phyloP scores from a whole-genome alignment of 495 filamentous ascomycete species.

The Neurospora africana region DNA sequence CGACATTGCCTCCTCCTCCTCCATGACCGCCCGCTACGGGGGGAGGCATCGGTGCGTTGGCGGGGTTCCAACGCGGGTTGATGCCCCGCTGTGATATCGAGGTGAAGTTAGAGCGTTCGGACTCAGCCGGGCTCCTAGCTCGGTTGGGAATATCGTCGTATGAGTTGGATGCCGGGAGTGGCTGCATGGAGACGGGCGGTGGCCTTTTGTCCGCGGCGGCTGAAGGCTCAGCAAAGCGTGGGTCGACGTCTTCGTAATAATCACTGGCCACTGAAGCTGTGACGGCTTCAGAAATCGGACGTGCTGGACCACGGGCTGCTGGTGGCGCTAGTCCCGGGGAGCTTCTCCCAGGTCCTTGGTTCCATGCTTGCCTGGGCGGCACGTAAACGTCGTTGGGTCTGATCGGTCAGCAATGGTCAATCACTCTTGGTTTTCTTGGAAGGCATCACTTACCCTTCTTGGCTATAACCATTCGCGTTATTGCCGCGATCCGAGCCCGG shows the following conservation, averaged over 20 bases:
- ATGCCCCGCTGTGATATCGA: constrained; percentile 75
- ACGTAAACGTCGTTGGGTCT: constrained; percentile 43
- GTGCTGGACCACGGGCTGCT: constrained; percentile 19
- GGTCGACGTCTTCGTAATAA: constrained; percentile 94
- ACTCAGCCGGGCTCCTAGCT: constrained; percentile 62
- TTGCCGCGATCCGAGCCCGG: constrained; percentile 26
- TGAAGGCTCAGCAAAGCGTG: constrained; percentile 55
- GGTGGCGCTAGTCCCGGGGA: constrained; percentile 27
- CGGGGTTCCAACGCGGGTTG: constrained; percentile 69
- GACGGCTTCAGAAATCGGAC: constrained; percentile 18
- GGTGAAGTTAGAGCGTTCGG: constrained; percentile 71
- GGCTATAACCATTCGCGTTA: constrained; percentile 57
- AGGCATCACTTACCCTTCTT: constrained; percentile 54
- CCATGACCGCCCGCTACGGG: constrained; percentile 15
- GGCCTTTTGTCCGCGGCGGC: constrained; percentile 16
- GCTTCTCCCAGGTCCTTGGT: constrained; percentile 34
- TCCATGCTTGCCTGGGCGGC: constrained; percentile 53
- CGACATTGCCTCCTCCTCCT: constrained; percentile 1
- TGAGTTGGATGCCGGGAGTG: constrained; percentile 11
- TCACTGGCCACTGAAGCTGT: constrained; percentile 28
- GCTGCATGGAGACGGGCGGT: constrained; percentile 19
- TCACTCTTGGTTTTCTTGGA: background rate
- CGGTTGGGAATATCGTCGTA: constrained; percentile 54
- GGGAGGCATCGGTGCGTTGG: constrained; percentile 26
- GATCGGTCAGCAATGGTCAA: background rate